These are phyloP conservation scores for Paramyrothecium sp. DNA, from an alignment of 2,329 filamentous ascomycete genomes.

Conservation along the genomic window DNA sequence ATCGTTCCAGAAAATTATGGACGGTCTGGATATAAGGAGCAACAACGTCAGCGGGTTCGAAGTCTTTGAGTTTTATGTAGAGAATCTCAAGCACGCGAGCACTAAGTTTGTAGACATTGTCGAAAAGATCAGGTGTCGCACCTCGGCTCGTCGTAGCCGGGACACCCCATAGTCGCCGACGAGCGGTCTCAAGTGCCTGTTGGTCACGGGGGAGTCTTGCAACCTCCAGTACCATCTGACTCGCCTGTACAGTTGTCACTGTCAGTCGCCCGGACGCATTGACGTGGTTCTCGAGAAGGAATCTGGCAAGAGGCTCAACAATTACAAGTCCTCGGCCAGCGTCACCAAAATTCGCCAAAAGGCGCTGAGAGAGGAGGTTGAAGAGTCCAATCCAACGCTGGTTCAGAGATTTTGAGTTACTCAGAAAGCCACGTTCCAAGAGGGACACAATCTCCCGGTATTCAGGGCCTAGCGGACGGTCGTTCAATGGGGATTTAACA, in stretches of 20 bases:
- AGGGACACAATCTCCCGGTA: conserved; percentile 70
- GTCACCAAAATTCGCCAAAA: conserved; percentile 64
- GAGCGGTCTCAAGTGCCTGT: conserved; percentile 63
- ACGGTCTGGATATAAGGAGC: conserved; percentile 53
- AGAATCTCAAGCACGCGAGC: conserved; percentile 49
- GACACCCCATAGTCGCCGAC: conserved; percentile 61
- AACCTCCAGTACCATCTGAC: conserved; percentile 41
- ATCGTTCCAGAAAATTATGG: conserved; percentile 49
- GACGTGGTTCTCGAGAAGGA: conserved; percentile 37
- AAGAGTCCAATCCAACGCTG: conserved; percentile 55
- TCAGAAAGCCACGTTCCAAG: conserved; percentile 58
- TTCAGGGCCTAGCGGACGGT: conserved; percentile 59
- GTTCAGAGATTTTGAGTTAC: conserved; percentile 46
- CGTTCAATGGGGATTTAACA: conserved; percentile 20
- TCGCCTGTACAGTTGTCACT: conserved; percentile 29
- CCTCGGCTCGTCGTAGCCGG: conserved; percentile 22
- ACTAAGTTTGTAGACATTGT: conserved; percentile 62
- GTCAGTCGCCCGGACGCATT: conserved; percentile 8
- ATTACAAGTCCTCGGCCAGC: conserved; percentile 64
- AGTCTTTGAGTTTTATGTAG: conserved; percentile 47
- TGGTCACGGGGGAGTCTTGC: conserved; percentile 58
- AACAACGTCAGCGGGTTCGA: conserved; percentile 34
- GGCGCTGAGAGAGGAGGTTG: conserved; percentile 51
- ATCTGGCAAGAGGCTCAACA: conserved; percentile 68
- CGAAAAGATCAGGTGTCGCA: conserved; percentile 62